phyloP scores from a whole-genome alignment of 2,329 filamentous ascomycete genomes.

The Cryphonectria parasitica region DNA sequence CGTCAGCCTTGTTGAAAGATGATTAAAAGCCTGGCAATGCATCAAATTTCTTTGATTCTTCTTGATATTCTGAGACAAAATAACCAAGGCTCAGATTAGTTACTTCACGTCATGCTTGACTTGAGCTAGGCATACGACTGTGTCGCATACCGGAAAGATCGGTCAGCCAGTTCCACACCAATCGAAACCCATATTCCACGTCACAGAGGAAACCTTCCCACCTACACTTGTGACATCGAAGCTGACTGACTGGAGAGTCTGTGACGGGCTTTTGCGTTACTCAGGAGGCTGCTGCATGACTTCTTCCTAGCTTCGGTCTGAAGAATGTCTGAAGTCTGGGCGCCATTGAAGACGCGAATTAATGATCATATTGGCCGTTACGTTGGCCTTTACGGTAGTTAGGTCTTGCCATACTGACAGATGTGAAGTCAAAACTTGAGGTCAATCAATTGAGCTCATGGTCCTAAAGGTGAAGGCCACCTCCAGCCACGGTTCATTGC shows the following conservation, averaged over 20 bases:
- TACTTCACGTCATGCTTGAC: not conserved
- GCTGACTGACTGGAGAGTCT: no score
- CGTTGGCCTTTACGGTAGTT: constrained; percentile 49
- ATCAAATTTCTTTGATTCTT: no score
- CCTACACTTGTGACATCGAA: no score
- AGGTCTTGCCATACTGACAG: constrained; percentile 42
- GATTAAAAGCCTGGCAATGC: no score
- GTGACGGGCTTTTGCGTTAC: no score
- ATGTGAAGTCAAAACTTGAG: not conserved
- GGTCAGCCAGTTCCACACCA: not conserved
- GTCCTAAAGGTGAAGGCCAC: not conserved
- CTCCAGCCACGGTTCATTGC: not conserved
- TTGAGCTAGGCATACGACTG: not conserved
- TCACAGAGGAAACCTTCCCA: not conserved
- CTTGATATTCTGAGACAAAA: no score
- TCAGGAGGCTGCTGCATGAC: not conserved
- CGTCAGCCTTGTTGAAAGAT: no score
- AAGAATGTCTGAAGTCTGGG: constrained; percentile 48
- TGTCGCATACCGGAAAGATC: no score
- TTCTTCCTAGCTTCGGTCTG: constrained; percentile 42
- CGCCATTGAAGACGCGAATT: constrained; percentile 47
- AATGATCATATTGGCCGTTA: constrained; percentile 45
- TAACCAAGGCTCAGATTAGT: no score
- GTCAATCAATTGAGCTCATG: not conserved
- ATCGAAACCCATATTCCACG: not conserved